phyloP scores from a whole-genome alignment of 1,139 yeast species.

The Taphrina confusa region DNA sequence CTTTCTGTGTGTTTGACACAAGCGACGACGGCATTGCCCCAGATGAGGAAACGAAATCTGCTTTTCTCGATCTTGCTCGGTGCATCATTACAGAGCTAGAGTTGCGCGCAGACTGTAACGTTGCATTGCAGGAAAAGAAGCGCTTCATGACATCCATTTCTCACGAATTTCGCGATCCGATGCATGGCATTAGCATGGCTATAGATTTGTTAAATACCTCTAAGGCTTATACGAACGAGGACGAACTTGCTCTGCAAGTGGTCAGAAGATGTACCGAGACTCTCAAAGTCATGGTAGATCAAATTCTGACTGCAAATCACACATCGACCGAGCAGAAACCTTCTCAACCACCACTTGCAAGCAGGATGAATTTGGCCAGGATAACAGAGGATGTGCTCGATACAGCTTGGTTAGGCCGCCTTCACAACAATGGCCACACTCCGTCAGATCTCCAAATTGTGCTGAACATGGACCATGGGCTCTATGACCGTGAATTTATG shows the following conservation, averaged over 20 bases:
- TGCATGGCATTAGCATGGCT: slow-evolving; percentile 28
- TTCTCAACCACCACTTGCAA: neutral
- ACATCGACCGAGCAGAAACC: neutral
- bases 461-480: neutral
- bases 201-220: slow-evolving; percentile 10
- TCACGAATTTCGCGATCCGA: slow-evolving; percentile 33
- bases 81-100: slow-evolving; percentile 17
- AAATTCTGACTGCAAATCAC: slow-evolving; percentile 1
- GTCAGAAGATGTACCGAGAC: slow-evolving; percentile 16
- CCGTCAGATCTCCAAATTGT: neutral
- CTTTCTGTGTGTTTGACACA: slow-evolving; percentile 23
- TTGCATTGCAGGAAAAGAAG: slow-evolving; percentile 12
- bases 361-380: neutral
- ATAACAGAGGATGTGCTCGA: slow-evolving; percentile 13
- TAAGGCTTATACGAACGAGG: slow-evolving; percentile 4
- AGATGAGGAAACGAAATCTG: neutral
- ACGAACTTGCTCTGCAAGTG: neutral
- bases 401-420: slow-evolving; percentile 16
- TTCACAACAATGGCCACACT: neutral
- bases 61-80: slow-evolving; percentile 19
- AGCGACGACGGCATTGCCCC: neutral
- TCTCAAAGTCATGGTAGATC: slow-evolving; percentile 19
- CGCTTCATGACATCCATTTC: slow-evolving; percentile 24
- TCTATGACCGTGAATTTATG: neutral
- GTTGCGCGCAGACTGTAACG: slow-evolving; percentile 15